Percentiles rank a stretch among this genome's conserved stretches.
phyloP scores from a whole-genome alignment of 352 stramenopile genomes.

The Phytophthora tubulina region DNA sequence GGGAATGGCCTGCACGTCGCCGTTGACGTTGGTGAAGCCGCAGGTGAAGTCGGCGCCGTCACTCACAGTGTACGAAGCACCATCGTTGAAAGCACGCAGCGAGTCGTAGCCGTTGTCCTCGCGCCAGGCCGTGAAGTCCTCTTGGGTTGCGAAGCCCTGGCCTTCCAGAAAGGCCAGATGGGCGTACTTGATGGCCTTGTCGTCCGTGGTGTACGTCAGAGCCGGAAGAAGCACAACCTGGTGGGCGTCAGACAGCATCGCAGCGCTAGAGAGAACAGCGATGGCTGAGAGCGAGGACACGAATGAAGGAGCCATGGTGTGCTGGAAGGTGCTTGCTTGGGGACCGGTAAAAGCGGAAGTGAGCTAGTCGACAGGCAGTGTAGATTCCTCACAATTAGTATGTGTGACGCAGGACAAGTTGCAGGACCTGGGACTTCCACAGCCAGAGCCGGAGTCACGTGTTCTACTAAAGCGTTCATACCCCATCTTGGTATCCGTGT shows the following conservation, averaged over 20 bases:
- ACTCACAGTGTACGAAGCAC: conserved; percentile 46
- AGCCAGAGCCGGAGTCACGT: background rate
- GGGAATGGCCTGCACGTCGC: conserved; percentile 46
- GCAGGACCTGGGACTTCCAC: background rate
- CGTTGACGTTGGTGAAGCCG: conserved; percentile 41
- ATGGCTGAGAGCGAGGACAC: conserved; percentile 31
- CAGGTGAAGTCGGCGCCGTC: conserved; percentile 46
- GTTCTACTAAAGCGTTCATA: conserved; percentile 23
- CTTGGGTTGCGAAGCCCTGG: conserved; percentile 51
- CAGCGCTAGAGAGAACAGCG: conserved; percentile 31
- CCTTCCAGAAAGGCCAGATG: conserved; percentile 60
- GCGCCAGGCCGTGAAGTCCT: conserved; percentile 54
- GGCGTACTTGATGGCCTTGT: conserved; percentile 49
- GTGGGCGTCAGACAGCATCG: conserved; percentile 40
- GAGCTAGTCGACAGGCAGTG: background rate
- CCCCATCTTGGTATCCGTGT: conserved; percentile 17
- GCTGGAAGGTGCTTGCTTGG: conserved; percentile 11
- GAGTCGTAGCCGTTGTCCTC: conserved; percentile 51
- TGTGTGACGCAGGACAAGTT: conserved; percentile 7
- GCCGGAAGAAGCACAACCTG: conserved; percentile 50
- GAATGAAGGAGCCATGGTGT: conserved; percentile 27
- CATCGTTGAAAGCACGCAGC: conserved; percentile 55
- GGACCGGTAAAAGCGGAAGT: conserved; percentile 29
- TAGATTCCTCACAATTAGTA: background rate
- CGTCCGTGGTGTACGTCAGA: conserved; percentile 49